These are phyloP conservation scores for Trapa bicornis DNA, from an alignment of 345 rosid genomes.

Conservation along the genomic window DNA sequence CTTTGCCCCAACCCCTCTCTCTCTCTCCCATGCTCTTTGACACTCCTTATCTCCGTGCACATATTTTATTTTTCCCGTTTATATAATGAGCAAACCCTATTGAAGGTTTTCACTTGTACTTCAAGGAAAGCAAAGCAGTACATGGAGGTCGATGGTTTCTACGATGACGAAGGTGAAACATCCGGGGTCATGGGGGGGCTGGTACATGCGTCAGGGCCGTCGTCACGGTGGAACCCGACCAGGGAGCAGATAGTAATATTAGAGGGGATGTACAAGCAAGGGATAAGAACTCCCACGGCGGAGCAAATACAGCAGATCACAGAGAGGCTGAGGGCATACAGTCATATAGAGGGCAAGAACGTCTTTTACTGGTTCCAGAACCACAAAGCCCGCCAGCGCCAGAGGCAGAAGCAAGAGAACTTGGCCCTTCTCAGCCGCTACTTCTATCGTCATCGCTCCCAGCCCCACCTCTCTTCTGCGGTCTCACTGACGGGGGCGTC, in stretches of 20 bases:
- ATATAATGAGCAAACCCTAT: too few relatives aligned
- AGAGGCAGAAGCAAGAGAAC: slow-evolving; percentile 74
- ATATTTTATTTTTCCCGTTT: too few relatives aligned
- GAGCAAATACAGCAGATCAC: slow-evolving; percentile 91
- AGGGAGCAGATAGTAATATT: slow-evolving; percentile 68
- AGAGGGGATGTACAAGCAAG: slow-evolving; percentile 60
- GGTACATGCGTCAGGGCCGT: neutral
- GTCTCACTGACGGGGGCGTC: too few relatives aligned
- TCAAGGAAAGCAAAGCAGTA: too few relatives aligned
- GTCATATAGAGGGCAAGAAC: slow-evolving; percentile 93
- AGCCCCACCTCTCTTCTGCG: neutral
- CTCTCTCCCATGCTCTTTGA: neutral
- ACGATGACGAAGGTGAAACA: too few relatives aligned
- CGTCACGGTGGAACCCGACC: slow-evolving; percentile 89
- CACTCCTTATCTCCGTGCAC: neutral
- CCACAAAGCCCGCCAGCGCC: slow-evolving; percentile 91
- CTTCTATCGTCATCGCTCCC: slow-evolving; percentile 19
- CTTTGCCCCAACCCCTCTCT: neutral
- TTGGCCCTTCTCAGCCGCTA: slow-evolving; percentile 40
- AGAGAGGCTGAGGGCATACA: slow-evolving; percentile 45
- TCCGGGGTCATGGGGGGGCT: too few relatives aligned
- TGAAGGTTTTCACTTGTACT: too few relatives aligned
- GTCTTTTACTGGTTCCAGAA: slow-evolving; percentile 98
- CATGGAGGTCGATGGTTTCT: too few relatives aligned
- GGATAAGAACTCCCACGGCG: slow-evolving; percentile 76